These are phyloP conservation scores for Diaporthe batatas DNA, from an alignment of 2,329 filamentous ascomycete species.

Conservation along the genomic window DNA sequence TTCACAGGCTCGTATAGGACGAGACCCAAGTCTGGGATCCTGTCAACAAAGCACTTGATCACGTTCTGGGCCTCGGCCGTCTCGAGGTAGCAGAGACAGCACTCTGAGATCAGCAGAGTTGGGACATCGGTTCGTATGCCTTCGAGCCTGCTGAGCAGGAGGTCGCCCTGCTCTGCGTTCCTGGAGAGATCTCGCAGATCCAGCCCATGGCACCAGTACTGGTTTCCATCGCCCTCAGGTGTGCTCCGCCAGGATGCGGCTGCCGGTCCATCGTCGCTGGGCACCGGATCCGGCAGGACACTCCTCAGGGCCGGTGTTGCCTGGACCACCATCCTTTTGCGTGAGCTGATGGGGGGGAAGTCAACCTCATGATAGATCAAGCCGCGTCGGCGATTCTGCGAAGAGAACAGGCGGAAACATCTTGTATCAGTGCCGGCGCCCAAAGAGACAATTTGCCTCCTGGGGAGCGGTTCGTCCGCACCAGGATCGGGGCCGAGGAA, in stretches of 20 bases:
- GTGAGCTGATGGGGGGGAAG: constrained; percentile 79
- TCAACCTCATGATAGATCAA: constrained; percentile 93
- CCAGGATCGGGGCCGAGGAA: constrained; percentile 69
- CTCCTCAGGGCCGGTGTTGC: constrained; percentile 58
- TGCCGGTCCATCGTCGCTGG: constrained; percentile 38
- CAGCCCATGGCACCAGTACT: constrained; percentile 72
- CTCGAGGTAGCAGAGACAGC: constrained; percentile 91
- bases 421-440: constrained; percentile 96
- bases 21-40: constrained; percentile 65
- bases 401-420: constrained; percentile 78
- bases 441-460: constrained; percentile 87
- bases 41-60: constrained; percentile 72
- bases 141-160: constrained; percentile 41
- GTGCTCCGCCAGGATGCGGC: constrained; percentile 57
- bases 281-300: constrained; percentile 53
- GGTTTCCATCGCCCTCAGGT: constrained; percentile 53
- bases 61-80: constrained; percentile 73
- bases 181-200: constrained; percentile 75
- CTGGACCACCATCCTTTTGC: constrained; percentile 71
- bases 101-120: constrained; percentile 92
- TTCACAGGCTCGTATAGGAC: constrained; percentile 91
- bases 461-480: constrained; percentile 22
- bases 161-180: constrained; percentile 26
- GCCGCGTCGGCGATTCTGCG: constrained; percentile 49
- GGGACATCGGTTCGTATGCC: constrained; percentile 70